These are phyloP conservation scores for Calendula officinalis DNA, from an alignment of 129 eudicot species.

Conservation along the genomic window DNA sequence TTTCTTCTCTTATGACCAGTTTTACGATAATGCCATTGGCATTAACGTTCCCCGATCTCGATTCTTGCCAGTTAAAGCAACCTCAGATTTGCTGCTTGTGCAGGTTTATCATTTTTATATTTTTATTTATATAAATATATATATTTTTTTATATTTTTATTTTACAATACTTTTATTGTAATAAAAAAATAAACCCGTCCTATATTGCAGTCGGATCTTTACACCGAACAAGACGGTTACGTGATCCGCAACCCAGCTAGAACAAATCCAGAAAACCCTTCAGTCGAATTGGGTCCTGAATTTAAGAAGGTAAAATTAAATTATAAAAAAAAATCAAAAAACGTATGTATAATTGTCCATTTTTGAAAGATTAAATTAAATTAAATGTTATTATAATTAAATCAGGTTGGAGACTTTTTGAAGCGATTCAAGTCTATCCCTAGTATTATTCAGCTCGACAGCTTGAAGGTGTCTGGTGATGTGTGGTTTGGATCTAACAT, in stretches of 20 bases:
- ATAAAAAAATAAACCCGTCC: background rate
- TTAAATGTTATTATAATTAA: background rate
- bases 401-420: conserved; percentile 71
- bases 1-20: conserved; percentile 39
- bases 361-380: background rate
- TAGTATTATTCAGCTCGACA: conserved; percentile 81
- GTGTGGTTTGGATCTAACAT: conserved; percentile 80
- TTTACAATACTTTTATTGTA: background rate
- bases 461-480: conserved; percentile 95
- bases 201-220: conserved; percentile 81
- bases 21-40: conserved; percentile 89
- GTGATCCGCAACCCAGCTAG: conserved; percentile 78
- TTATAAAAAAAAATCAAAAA: background rate
- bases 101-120: conserved; percentile 47
- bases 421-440: conserved; percentile 95
- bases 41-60: conserved; percentile 90
- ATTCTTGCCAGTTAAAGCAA: conserved; percentile 96
- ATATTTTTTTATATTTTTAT: background rate
- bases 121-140: background rate
- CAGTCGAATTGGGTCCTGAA: conserved; percentile 91
- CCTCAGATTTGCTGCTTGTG: conserved; percentile 94
- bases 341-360: background rate
- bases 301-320: conserved; percentile 63
- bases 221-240: conserved; percentile 67
- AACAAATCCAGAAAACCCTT: conserved; percentile 71